Percentiles rank a stretch among this genome's conserved stretches.
These are phyloP conservation scores for Malassezia equina DNA, from an alignment of 1,284 basidiomycete genomes.

Conservation along the genomic window DNA sequence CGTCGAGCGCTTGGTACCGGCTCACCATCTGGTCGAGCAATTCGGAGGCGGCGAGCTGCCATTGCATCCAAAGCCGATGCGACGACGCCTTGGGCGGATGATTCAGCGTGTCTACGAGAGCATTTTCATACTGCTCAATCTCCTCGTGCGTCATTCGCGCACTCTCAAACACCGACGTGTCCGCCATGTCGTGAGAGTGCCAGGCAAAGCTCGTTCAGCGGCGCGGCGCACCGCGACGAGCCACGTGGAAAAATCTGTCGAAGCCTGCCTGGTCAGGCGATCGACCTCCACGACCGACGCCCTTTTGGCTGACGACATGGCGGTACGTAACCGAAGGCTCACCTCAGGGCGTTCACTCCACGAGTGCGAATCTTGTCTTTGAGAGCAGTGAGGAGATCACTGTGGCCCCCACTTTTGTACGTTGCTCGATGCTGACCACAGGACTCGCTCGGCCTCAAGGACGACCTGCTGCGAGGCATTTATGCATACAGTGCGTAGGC, in stretches of 20 bases:
- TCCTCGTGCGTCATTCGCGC: constrained; percentile 91
- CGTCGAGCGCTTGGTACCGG: constrained; percentile 50
- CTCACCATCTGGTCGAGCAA: constrained; percentile 70
- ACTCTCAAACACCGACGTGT: constrained; percentile 76
- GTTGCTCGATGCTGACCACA: constrained; percentile 54
- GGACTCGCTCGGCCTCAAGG: constrained; percentile 87
- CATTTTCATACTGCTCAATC: constrained; percentile 70
- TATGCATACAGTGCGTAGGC: constrained; percentile 84
- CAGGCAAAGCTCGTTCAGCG: neutral
- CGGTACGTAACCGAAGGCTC: constrained; percentile 7
- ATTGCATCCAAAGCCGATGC: constrained; percentile 10
- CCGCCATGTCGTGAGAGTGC: constrained; percentile 26
- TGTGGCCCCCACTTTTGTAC: constrained; percentile 49
- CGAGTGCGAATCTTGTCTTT: constrained; percentile 65
- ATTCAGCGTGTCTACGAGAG: constrained; percentile 53
- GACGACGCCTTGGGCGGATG: constrained; percentile 26
- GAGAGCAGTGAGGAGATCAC: constrained; percentile 93
- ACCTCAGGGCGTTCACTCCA: constrained; percentile 46
- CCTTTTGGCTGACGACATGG: constrained; percentile 4
- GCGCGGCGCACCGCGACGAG: neutral
- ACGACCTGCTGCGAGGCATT: constrained; percentile 88
- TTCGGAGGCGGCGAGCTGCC: constrained; percentile 56
- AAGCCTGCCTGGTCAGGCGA: too few species aligned
- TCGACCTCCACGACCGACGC: neutral
- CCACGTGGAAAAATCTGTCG: neutral